Percentiles rank a stretch among this genome's conserved stretches.
Evolutionary conservation across 2,329 filamentous ascomycete species (phyloP).

Genomic region (Sporothrix globosa): DNA sequence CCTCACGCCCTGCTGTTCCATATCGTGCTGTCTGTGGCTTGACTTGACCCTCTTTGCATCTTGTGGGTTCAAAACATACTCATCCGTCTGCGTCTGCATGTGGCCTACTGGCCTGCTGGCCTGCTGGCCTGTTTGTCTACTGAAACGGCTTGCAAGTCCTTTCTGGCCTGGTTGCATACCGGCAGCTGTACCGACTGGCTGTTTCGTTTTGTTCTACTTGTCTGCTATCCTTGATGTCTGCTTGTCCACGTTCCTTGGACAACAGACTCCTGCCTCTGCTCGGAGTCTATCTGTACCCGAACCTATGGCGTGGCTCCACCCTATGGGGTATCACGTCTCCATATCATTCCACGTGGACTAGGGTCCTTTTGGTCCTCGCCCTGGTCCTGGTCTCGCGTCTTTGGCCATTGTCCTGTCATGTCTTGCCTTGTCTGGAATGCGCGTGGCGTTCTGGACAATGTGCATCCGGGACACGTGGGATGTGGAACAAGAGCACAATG

Average conservation of each 20-base stretch:
- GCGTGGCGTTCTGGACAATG: neutral
- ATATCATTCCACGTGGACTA: neutral
- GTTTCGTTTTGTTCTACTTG: neutral
- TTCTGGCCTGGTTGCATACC: neutral
- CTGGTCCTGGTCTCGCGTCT: no score
- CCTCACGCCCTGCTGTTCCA: neutral
- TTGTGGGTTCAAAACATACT: no score
- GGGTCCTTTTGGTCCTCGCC: neutral
- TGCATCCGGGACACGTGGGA: slow-evolving; percentile 5
- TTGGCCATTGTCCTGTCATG: no score
- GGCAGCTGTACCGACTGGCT: slow-evolving; percentile 7
- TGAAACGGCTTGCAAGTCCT: no score
- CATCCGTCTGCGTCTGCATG: neutral
- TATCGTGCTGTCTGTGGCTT: neutral
- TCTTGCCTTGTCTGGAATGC: neutral
- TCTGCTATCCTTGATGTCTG: neutral
- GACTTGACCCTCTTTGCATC: neutral
- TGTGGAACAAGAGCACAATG: neutral
- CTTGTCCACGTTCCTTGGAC: no score
- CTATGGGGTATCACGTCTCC: neutral
- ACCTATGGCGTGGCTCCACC: slow-evolving; percentile 5
- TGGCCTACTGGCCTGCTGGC: neutral
- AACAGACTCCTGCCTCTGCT: neutral
- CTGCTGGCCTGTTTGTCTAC: neutral
- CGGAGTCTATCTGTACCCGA: slow-evolving; percentile 9